Percentiles rank a stretch among this genome's conserved stretches.
Evolutionary conservation across 2,329 filamentous ascomycete genomes (phyloP).

Genomic region (Thielaviopsis punctulata): DNA sequence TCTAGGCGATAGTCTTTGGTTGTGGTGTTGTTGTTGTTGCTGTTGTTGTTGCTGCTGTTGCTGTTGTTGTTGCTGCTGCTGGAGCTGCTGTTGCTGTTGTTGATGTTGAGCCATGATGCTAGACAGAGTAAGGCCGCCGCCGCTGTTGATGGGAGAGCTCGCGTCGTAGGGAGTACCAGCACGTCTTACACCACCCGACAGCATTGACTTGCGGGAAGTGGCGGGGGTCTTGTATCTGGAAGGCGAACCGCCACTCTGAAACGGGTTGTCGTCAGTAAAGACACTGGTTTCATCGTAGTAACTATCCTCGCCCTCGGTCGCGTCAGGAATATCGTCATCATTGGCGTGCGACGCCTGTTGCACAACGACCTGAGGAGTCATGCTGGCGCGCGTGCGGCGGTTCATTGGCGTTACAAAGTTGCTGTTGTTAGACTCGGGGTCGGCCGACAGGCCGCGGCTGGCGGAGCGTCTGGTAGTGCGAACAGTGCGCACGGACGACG

Average conservation of each 20-base stretch:
- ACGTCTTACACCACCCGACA: constrained; percentile 14
- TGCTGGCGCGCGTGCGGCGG: constrained; percentile 7
- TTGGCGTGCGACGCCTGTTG: constrained; percentile 8
- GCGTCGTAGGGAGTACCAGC: constrained; percentile 20
- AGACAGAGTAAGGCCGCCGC: constrained; percentile 8
- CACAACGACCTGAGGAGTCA: constrained; percentile 8
- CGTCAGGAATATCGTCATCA: constrained; percentile 18
- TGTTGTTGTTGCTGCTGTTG: background rate
- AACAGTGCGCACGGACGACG: constrained; percentile 3
- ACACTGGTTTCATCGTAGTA: constrained; percentile 37
- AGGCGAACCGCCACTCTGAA: constrained; percentile 71
- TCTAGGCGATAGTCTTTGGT: background rate
- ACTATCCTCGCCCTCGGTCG: constrained; percentile 18
- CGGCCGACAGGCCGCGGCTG: constrained; percentile 23
- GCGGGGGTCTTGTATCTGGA: constrained; percentile 30
- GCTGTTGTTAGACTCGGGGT: constrained; percentile 31
- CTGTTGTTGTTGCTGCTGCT: background rate
- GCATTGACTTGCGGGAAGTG: constrained; percentile 31
- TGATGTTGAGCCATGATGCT: constrained; percentile 12
- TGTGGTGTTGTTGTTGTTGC: too few species aligned
- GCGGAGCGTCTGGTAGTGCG: constrained; percentile 6
- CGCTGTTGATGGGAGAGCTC: constrained; percentile 14
- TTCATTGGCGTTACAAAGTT: constrained; percentile 13
- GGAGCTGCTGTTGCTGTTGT: constrained; percentile 1
- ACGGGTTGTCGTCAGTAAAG: constrained; percentile 83